Conservation (phyloP, 192 early-diverging fungal species). For the Powellomyces hirtus region DNA sequence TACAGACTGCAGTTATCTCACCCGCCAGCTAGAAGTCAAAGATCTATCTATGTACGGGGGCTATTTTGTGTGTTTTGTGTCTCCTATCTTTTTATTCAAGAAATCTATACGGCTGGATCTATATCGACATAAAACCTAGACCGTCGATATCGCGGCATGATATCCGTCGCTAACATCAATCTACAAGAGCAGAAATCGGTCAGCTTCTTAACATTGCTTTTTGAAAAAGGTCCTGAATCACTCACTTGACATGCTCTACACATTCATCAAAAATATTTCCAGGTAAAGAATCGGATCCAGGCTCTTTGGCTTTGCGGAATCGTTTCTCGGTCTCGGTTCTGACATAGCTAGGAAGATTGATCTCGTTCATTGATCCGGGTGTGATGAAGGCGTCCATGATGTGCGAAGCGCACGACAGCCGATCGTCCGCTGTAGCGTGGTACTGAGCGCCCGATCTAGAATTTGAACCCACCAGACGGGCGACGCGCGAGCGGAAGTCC, state of each 20-base stretch:
- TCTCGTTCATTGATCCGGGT: constrained; percentile 11
- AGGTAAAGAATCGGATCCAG: background rate
- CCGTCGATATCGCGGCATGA: constrained; percentile 14
- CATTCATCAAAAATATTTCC: constrained; percentile 1
- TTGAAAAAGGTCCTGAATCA: background rate
- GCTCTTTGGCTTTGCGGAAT: background rate
- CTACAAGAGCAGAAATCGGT: background rate
- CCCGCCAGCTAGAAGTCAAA: too few relatives aligned
- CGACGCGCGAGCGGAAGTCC: constrained; percentile 7
- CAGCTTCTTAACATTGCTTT: background rate
- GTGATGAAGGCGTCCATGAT: constrained; percentile 1
- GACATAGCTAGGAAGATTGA: constrained; percentile 14
- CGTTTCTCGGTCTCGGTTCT: constrained; percentile 4
- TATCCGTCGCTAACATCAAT: constrained; percentile 21
- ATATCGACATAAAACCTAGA: constrained; percentile 16
- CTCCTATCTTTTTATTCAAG: too few relatives aligned
- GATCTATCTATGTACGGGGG: too few relatives aligned
- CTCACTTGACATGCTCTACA: constrained; percentile 21
- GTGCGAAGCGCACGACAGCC: background rate
- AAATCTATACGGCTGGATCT: background rate
- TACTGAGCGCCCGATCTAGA: background rate
- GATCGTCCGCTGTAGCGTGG: background rate
- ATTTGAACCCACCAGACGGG: too few relatives aligned
- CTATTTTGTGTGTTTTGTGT: too few relatives aligned
- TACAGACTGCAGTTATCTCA: too few relatives aligned